phyloP scores from a whole-genome alignment of 805 yeast genomes.

The Dipodascus geniculatus region DNA sequence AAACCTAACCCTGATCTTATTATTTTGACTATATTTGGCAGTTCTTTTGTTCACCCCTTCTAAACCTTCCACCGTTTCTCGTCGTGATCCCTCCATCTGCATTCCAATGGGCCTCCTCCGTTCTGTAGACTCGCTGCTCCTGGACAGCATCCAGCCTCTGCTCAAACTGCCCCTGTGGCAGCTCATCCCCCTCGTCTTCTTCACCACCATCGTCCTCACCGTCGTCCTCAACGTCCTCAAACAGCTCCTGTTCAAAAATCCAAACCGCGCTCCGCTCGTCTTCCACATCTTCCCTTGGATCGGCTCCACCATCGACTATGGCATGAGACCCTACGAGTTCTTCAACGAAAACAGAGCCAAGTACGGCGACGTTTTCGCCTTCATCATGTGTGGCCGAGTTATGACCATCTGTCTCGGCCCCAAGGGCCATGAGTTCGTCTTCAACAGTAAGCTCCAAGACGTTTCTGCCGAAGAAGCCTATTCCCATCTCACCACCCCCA shows the following conservation, averaged over 20 bases:
- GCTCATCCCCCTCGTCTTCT: conserved; percentile 17
- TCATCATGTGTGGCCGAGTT: conserved; percentile 74
- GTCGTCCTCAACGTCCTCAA: conserved; percentile 22
- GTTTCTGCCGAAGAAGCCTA: conserved; percentile 97
- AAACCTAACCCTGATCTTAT: neutral
- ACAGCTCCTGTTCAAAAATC: conserved; percentile 26
- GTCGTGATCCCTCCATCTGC: neutral
- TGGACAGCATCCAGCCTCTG: neutral
- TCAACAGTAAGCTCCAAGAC: conserved; percentile 78
- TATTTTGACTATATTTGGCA: neutral
- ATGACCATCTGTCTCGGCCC: conserved; percentile 97
- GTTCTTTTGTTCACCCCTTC: neutral
- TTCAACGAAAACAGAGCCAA: conserved; percentile 66
- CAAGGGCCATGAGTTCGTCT: conserved; percentile 92
- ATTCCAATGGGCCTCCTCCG: neutral
- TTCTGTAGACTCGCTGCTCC: neutral
- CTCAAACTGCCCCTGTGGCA: conserved; percentile 13
- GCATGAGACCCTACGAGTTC: conserved; percentile 88
- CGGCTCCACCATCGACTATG: conserved; percentile 82
- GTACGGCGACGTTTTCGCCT: conserved; percentile 89
- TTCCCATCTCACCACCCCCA: conserved; percentile 96
- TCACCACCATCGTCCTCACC: conserved; percentile 9
- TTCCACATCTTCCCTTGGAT: conserved; percentile 93
- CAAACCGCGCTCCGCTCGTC: conserved; percentile 80
- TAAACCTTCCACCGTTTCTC: neutral